Evolutionary conservation across 345 rosid species (phyloP), one percentile per base, ranked within the genome.

Genomic region (Nasturtium officinale): DNA sequence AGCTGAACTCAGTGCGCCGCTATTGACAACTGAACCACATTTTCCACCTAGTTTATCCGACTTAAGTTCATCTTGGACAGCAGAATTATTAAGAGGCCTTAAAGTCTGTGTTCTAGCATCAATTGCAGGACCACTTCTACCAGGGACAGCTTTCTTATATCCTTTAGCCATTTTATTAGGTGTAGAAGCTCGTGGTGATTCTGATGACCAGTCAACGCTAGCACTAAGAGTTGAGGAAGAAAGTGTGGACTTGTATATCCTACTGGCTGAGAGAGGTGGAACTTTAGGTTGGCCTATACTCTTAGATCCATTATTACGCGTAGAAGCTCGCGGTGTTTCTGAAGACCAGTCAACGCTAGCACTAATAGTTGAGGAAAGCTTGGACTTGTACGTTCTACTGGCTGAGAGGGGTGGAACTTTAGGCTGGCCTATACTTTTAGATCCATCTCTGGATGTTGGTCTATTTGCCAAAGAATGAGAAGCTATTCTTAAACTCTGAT

Each of bases 331-430:
- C 2, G 75, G 52, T 33, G 89, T 87, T 45, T 67, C 87, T 28
- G 85, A 81, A 58, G 98, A 88, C 94, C 87, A 81, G 79, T 95
- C 97, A 81, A 87, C 84, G 67, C 84, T 78, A 77, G 97, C 81
- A 84, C 91, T 92, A 68, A 90, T 75, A 65, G 90, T 83, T 66
- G 89, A 80, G 53, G 93, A 78, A 20, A 61, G 77, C 79, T 78
- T 88, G 68, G 78, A 64, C 21, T 76, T 65, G 76, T 87, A 78
- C 74, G 67, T 82, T 79, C 85, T 55, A 82, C 56, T 35, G 60
- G 87, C 74, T 50, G 87, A 75, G 70, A 72, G 53, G 65, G 67
- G 74, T 16, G 88, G 61, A 60, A 48, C 71, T 33, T 74, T 76
- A 26, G 90, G 46, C 64, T 73, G 83, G 66, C 11, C 61, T 74